Conservation (phyloP, 73 alveolate species). For the Tetrahymena borealis region DNA sequence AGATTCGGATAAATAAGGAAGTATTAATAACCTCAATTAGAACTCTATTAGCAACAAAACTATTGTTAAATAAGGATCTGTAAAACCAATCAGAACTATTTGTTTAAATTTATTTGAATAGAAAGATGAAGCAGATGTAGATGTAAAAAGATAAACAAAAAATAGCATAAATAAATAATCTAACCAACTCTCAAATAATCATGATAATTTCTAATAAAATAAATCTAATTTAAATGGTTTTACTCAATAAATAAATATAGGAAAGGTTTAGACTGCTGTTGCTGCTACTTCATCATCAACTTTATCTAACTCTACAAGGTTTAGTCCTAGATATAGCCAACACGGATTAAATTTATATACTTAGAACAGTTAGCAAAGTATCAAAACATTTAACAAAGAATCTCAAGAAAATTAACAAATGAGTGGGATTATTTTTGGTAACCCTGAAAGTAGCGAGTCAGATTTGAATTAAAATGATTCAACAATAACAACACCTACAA, state of each 20-base stretch:
- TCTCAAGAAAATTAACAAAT: background rate
- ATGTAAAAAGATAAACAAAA: background rate
- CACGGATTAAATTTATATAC: background rate
- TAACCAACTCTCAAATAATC: no score
- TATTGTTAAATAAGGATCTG: background rate
- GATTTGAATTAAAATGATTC: background rate
- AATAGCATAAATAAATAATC: background rate
- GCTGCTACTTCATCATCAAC: background rate
- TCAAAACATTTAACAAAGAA: background rate
- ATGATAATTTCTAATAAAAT: no score
- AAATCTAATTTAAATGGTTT: no score
- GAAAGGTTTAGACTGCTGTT: background rate
- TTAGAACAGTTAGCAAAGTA: background rate
- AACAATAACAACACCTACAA: background rate
- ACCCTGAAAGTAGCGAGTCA: background rate
- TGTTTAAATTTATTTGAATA: background rate
- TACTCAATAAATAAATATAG: background rate
- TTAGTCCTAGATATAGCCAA: background rate
- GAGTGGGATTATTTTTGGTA: background rate
- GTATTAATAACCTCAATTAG: no score
- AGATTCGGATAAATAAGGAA: no score
- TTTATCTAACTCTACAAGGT: background rate
- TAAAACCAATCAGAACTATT: background rate
- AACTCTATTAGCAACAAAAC: no score
- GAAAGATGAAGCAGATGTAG: background rate